Evolutionary conservation across 2,329 filamentous ascomycete species (phyloP).

Genomic region (Fusarium camptoceras): DNA sequence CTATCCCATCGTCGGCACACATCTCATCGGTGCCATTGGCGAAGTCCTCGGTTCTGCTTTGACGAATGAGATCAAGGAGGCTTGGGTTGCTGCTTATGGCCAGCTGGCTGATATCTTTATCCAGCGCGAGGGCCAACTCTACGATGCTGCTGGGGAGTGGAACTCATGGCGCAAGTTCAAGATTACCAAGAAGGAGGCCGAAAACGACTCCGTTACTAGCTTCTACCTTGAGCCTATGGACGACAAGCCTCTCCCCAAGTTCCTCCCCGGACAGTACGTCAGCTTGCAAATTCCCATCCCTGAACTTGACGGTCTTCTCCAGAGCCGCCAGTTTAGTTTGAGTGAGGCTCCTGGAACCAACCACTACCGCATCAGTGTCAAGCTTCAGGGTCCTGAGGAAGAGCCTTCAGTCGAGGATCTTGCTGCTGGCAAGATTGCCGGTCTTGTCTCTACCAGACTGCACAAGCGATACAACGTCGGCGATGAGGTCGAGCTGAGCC

Average conservation of each 20-base stretch:
- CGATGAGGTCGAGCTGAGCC: conserved; percentile 65
- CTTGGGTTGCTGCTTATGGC: conserved; percentile 78
- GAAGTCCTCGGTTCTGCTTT: conserved; percentile 74
- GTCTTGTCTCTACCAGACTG: conserved; percentile 65
- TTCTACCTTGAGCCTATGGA: conserved; percentile 77
- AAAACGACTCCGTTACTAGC: conserved; percentile 71
- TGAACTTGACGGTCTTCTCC: conserved; percentile 67
- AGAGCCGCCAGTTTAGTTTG: conserved; percentile 81
- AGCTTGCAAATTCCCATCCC: conserved; percentile 73
- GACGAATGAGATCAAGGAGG: conserved; percentile 73
- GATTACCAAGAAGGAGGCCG: conserved; percentile 70
- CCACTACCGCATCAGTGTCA: conserved; percentile 80
- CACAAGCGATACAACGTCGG: conserved; percentile 62
- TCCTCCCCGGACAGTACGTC: conserved; percentile 79
- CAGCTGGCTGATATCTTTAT: conserved; percentile 80
- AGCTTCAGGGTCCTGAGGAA: conserved; percentile 65
- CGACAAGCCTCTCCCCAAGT: conserved; percentile 65
- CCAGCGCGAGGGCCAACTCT: conserved; percentile 70
- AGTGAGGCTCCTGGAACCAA: conserved; percentile 68
- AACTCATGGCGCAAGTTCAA: conserved; percentile 63
- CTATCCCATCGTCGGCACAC: conserved; percentile 76
- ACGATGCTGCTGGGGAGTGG: conserved; percentile 62
- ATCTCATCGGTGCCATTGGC: conserved; percentile 75
- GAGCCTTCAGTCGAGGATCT: conserved; percentile 49
- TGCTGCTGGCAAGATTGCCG: conserved; percentile 53